Conservation (phyloP, 768 basidiomycete species). For the Tricholoma sp. region DNA sequence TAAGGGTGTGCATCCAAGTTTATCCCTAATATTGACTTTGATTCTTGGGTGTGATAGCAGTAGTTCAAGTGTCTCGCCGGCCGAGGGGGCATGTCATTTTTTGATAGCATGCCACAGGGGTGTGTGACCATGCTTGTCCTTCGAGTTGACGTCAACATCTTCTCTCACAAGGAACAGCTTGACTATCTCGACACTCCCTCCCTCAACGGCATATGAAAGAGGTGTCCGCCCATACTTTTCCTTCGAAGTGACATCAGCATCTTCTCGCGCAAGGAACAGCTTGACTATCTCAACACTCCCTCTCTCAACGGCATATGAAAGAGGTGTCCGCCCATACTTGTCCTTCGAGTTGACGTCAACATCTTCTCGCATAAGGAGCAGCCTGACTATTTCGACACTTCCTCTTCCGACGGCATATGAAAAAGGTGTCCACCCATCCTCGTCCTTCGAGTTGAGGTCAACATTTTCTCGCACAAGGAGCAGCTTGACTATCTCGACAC, state of each 20-base stretch:
- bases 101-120: neutral
- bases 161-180: neutral
- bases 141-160: neutral
- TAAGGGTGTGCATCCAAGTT: too few species aligned
- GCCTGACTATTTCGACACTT: neutral
- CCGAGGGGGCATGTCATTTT: too few species aligned
- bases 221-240: neutral
- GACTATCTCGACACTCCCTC: neutral
- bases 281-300: neutral
- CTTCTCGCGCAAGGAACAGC: neutral
- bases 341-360: neutral
- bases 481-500: neutral
- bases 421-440: neutral
- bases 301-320: neutral
- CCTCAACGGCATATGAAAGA: neutral
- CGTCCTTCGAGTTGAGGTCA: neutral
- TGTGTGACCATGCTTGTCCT: neutral
- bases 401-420: neutral
- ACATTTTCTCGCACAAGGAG: neutral
- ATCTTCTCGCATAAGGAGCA: neutral
- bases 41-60: neutral
- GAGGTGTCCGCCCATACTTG: neutral
- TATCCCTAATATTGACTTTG: neutral
- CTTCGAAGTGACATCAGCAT: neutral
- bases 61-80: neutral